phyloP scores from a whole-genome alignment of 2,329 filamentous ascomycete species.

The Talaromyces sp. region DNA sequence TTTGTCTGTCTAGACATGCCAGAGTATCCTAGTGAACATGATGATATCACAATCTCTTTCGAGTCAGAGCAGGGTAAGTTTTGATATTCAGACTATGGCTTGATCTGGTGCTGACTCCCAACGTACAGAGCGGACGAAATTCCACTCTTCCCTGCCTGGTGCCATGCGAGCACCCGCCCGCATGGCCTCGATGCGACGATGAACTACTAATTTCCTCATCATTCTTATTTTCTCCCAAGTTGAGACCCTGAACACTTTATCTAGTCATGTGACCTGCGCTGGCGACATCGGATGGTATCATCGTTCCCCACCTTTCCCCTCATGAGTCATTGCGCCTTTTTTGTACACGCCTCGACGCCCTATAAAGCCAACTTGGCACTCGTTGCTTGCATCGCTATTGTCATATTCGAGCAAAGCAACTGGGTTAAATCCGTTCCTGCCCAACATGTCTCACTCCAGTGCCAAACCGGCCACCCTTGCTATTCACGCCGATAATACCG shows the following conservation, averaged over 20 bases:
- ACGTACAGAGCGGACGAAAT: conserved; percentile 30
- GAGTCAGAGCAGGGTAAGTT: conserved; percentile 69
- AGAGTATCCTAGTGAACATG: conserved; percentile 86
- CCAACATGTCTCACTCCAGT: conserved; percentile 3
- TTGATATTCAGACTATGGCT: too few species aligned
- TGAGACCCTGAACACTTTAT: background rate
- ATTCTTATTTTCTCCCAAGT: background rate
- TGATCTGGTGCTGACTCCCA: conserved; percentile 5
- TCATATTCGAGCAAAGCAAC: background rate
- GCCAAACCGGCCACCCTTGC: conserved; percentile 10
- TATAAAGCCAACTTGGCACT: background rate
- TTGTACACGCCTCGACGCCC: background rate
- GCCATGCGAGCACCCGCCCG: conserved; percentile 34
- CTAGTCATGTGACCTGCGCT: conserved; percentile 16
- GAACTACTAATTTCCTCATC: conserved; percentile 4
- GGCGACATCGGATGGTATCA: conserved; percentile 7
- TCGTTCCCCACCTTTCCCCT: conserved; percentile 1
- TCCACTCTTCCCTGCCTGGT: conserved; percentile 34
- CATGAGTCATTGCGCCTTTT: background rate
- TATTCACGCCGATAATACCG: conserved; percentile 20
- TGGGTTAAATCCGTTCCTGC: background rate
- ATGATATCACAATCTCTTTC: conserved; percentile 83
- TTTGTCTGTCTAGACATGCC: conserved; percentile 84
- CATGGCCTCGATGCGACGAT: conserved; percentile 38
- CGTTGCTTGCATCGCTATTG: background rate